phyloP scores from a whole-genome alignment of 768 basidiomycete species.

The Suillus tomentosus region DNA sequence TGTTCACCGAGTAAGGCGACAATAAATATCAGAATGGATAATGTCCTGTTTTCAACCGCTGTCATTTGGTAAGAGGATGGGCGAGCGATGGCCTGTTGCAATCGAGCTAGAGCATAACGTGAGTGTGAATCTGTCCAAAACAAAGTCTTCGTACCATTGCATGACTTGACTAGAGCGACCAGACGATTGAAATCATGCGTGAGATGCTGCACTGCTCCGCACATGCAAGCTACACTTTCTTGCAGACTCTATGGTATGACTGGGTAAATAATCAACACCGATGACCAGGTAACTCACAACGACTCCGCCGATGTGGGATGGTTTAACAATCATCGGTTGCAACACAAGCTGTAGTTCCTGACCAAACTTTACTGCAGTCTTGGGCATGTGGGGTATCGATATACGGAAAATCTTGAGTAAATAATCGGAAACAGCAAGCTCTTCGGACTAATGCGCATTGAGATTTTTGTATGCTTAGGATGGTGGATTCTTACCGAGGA shows the following conservation, averaged over 20 bases:
- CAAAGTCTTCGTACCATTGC: constrained; percentile 59
- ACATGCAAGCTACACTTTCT: constrained; percentile 92
- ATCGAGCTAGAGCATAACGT: constrained; percentile 48
- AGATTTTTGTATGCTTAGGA: constrained; percentile 1
- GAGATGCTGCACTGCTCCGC: constrained; percentile 77
- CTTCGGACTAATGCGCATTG: constrained; percentile 60
- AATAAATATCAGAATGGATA: constrained; percentile 81
- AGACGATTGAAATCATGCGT: constrained; percentile 85
- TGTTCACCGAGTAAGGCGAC: constrained; percentile 85
- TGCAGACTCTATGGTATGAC: constrained; percentile 64
- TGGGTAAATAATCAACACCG: constrained; percentile 4
- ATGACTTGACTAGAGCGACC: constrained; percentile 80
- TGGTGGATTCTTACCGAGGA: constrained; percentile 52
- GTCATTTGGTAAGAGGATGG: constrained; percentile 42
- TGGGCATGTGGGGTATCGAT: constrained; percentile 86
- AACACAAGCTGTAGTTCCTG: constrained; percentile 79
- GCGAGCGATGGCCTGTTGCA: constrained; percentile 57
- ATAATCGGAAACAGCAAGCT: constrained; percentile 82
- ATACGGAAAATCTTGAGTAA: constrained; percentile 86
- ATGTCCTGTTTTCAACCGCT: constrained; percentile 50
- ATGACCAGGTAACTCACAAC: constrained; percentile 44
- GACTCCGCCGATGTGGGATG: constrained; percentile 65
- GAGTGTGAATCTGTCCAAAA: constrained; percentile 10
- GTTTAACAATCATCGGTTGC: constrained; percentile 91
- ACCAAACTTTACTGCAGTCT: constrained; percentile 86